Evolutionary conservation across 2,329 filamentous ascomycete genomes (phyloP).

Genomic region (Neofusicoccum laricinum): DNA sequence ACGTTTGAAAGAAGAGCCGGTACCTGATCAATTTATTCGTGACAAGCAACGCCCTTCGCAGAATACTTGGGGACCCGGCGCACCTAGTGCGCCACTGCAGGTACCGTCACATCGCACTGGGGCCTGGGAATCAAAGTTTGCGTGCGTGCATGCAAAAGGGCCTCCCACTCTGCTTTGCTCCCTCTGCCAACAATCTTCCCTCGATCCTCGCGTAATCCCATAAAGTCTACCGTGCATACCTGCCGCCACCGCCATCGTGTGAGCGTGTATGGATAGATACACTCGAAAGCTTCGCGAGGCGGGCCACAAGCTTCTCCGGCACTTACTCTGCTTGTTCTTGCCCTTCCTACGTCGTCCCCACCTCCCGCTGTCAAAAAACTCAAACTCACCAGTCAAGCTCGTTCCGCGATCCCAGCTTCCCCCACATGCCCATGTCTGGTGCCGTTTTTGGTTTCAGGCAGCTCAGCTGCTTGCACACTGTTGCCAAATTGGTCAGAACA

Average conservation of each 20-base stretch:
- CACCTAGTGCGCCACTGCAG: background rate
- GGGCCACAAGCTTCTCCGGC: background rate
- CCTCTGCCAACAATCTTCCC: background rate
- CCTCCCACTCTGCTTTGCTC: too few species aligned
- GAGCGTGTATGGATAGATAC: background rate
- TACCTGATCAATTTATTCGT: background rate
- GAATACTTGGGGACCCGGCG: background rate
- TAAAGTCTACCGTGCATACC: background rate
- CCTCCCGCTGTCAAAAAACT: background rate
- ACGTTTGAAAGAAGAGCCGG: too few species aligned
- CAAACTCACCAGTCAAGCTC: background rate
- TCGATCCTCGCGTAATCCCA: background rate
- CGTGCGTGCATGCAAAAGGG: background rate
- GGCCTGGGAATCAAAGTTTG: background rate
- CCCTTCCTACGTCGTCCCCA: background rate
- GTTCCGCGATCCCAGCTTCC: background rate
- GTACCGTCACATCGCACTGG: background rate
- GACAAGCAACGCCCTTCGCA: background rate
- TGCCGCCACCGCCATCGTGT: background rate
- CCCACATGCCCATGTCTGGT: background rate
- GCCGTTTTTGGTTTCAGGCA: background rate
- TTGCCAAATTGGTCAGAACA: background rate
- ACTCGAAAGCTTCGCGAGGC: background rate
- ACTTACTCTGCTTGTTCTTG: background rate
- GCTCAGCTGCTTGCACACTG: constrained; percentile 14